phyloP scores from a whole-genome alignment of 129 eudicot genomes.

The Centrapalus pauciflorus region DNA sequence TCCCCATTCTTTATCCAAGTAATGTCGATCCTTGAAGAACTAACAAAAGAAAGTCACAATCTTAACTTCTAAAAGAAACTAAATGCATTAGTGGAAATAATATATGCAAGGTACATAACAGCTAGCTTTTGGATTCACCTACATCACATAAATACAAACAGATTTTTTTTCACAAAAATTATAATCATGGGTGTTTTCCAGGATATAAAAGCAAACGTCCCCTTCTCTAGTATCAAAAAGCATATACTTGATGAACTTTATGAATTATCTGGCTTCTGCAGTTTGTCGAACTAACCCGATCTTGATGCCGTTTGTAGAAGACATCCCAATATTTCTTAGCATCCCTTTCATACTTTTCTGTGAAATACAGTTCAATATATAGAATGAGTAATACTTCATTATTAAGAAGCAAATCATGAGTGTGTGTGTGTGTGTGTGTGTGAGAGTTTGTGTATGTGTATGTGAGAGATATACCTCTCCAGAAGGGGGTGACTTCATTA shows the following conservation, averaged over 20 bases:
- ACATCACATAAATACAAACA: background rate
- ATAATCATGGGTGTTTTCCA: background rate
- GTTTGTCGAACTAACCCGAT: constrained; percentile 64
- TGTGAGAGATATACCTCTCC: constrained; percentile 65
- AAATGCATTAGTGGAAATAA: background rate
- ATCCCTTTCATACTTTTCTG: constrained; percentile 91
- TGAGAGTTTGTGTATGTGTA: background rate
- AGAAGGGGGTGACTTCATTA: constrained; percentile 74
- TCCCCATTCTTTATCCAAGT: constrained; percentile 99
- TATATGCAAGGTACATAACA: background rate
- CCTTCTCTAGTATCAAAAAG: background rate
- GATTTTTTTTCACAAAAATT: background rate
- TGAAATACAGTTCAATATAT: constrained; percentile 15
- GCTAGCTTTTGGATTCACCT: background rate
- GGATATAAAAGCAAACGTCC: background rate
- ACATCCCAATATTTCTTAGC: constrained; percentile 95
- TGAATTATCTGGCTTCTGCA: too few relatives aligned
- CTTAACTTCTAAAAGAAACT: constrained; percentile 1
- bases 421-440: background rate
- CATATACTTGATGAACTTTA: background rate
- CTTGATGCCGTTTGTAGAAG: constrained; percentile 92
- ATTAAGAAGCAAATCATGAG: background rate
- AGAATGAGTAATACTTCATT: background rate
- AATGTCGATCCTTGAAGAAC: constrained; percentile 97
- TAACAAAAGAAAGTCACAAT: constrained; percentile 21